A percentile compares a stretch with the other conserved stretches of the same genome.
Conservation (phyloP, 2,329 filamentous ascomycete genomes). For the Xylariaceae sp. region DNA sequence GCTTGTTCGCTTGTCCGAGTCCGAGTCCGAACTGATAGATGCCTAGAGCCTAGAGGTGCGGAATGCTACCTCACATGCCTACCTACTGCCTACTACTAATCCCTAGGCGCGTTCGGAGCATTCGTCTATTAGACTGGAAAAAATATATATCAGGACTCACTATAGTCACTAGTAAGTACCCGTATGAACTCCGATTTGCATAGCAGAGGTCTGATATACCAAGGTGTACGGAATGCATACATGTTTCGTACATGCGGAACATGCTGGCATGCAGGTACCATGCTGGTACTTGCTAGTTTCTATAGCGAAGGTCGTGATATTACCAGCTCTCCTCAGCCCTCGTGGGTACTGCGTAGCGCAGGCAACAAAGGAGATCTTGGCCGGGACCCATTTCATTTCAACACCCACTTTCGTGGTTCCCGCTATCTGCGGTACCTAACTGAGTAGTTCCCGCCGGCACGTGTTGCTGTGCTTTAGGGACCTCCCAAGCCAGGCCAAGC, state of each 20-base stretch:
- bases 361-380: background rate
- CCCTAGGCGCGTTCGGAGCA: background rate
- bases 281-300: background rate
- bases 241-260: too few relatives aligned
- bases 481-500: background rate
- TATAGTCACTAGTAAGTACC: background rate
- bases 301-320: background rate
- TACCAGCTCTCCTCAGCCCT: background rate
- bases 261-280: too few relatives aligned
- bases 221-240: too few relatives aligned
- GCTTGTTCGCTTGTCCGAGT: too few relatives aligned
- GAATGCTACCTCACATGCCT: too few relatives aligned
- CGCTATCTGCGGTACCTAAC: background rate
- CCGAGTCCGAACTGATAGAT: background rate
- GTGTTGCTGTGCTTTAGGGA: background rate
- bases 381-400: conserved; percentile 8
- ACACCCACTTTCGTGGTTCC: background rate
- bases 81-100: background rate
- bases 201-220: too few relatives aligned
- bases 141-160: background rate
- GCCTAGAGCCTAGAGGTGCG: background rate
- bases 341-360: background rate
- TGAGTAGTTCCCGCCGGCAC: background rate
- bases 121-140: background rate
- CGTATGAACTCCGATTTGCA: too few relatives aligned